These are phyloP conservation scores for Alisma plantagoaquatica DNA, from an alignment of 106 monocot species.

Conservation along the genomic window DNA sequence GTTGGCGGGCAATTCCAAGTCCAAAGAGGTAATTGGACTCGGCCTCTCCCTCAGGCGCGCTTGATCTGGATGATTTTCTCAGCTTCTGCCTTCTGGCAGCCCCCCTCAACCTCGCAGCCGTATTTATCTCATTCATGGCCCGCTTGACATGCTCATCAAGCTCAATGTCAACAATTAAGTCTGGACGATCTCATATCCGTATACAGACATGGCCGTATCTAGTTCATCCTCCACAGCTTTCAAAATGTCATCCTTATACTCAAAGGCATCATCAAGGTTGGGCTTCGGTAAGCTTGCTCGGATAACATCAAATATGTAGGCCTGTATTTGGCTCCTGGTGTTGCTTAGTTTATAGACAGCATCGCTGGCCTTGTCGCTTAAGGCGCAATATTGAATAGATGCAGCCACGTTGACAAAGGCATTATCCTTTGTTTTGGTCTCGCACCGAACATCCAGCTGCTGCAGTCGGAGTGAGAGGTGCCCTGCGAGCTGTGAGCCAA, in stretches of 20 bases:
- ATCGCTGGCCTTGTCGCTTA: constrained; percentile 41
- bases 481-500: constrained; percentile 22
- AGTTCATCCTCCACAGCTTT: constrained; percentile 21
- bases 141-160: constrained; percentile 55
- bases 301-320: constrained; percentile 72
- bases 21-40: constrained; percentile 70
- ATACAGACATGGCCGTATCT: constrained; percentile 19
- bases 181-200: constrained; percentile 23
- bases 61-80: no score
- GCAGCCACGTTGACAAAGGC: constrained; percentile 79
- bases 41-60: constrained; percentile 67
- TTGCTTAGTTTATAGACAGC: constrained; percentile 66
- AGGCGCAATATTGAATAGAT: constrained; percentile 58
- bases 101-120: constrained; percentile 57
- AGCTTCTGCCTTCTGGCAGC: constrained; percentile 79
- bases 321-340: constrained; percentile 55
- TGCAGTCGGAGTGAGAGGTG: constrained; percentile 33
- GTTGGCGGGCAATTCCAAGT: constrained; percentile 59
- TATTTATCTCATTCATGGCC: constrained; percentile 77
- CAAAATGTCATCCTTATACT: constrained; percentile 22
- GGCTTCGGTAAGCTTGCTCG: constrained; percentile 28
- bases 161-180: constrained; percentile 57
- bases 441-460: no score
- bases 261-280: constrained; percentile 19
- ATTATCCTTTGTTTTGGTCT: constrained; percentile 69